phyloP scores from a whole-genome alignment of 805 yeast species.

The Wickerhamomyces strasburgensis region DNA sequence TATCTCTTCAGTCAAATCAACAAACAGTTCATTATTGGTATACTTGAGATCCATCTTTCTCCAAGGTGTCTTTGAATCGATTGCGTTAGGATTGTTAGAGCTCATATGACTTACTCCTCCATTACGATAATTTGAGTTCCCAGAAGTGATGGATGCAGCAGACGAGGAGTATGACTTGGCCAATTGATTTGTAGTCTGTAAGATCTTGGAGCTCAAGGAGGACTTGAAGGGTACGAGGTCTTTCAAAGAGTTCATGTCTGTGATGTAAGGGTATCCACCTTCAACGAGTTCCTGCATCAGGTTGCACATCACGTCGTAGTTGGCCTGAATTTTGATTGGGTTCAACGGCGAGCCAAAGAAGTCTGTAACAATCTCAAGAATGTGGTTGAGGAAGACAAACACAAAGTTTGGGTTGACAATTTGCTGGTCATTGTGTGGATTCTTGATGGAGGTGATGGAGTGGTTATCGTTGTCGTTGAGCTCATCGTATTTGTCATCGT shows the following conservation, averaged over 20 bases:
- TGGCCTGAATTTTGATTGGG: conserved; percentile 55
- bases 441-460: conserved; percentile 2
- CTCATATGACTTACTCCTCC: not conserved
- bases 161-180: conserved; percentile 22
- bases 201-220: conserved; percentile 28
- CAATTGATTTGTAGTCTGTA: conserved; percentile 33
- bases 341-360: conserved; percentile 57
- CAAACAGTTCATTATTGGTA: conserved; percentile 78
- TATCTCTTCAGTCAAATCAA: conserved; percentile 70
- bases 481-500: conserved; percentile 2
- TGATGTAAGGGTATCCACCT: conserved; percentile 65
- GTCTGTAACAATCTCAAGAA: conserved; percentile 48
- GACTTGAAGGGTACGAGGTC: conserved; percentile 58
- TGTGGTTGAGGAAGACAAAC: conserved; percentile 43
- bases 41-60: conserved; percentile 65
- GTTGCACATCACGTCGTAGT: conserved; percentile 65
- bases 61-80: conserved; percentile 59
- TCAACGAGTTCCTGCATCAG: conserved; percentile 76
- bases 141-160: conserved; percentile 4
- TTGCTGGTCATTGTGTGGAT: conserved; percentile 2
- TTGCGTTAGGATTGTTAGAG: conserved; percentile 19
- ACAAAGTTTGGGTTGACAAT: conserved; percentile 48
- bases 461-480: conserved; percentile 5
- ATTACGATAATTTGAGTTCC: conserved; percentile 1
- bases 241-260: conserved; percentile 65